Evolutionary conservation across 257 asterid species (phyloP).

Genomic region (Osmanthus fragrans): DNA sequence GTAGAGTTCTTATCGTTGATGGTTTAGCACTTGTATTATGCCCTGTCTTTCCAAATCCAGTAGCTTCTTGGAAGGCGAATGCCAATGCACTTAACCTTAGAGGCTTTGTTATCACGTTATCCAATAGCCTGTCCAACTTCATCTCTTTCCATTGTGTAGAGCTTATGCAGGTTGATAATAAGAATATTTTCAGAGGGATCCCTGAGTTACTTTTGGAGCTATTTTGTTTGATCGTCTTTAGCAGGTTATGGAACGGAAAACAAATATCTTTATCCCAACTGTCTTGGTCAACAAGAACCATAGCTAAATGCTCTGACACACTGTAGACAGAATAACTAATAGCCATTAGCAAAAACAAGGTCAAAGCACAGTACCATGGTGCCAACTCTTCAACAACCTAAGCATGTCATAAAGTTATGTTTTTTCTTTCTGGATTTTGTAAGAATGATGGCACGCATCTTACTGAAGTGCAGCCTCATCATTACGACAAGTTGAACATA

Average conservation of each 20-base stretch:
- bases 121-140: slow-evolving; percentile 48
- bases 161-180: slow-evolving; percentile 42
- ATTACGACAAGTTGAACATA: not conserved
- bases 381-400: not conserved
- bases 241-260: slow-evolving; percentile 36
- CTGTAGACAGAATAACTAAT: slow-evolving; percentile 35
- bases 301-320: slow-evolving; percentile 30
- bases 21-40: slow-evolving; percentile 35
- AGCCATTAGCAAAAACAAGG: slow-evolving; percentile 8
- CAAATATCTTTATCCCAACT: slow-evolving; percentile 51
- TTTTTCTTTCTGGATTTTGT: not conserved
- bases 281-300: slow-evolving; percentile 53
- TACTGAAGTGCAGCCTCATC: not conserved
- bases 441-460: not conserved
- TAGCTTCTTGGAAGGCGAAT: slow-evolving; percentile 52
- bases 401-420: not conserved
- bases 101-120: slow-evolving; percentile 56
- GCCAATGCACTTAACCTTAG: slow-evolving; percentile 54
- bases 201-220: slow-evolving; percentile 19
- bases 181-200: slow-evolving; percentile 46
- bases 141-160: slow-evolving; percentile 38
- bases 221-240: slow-evolving; percentile 43
- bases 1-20: slow-evolving; percentile 45
- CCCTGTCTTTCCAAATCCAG: slow-evolving; percentile 42
- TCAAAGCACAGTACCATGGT: slow-evolving; percentile 6